phyloP scores from a whole-genome alignment of 495 filamentous ascomycete species.

The Aspergillus diversus region DNA sequence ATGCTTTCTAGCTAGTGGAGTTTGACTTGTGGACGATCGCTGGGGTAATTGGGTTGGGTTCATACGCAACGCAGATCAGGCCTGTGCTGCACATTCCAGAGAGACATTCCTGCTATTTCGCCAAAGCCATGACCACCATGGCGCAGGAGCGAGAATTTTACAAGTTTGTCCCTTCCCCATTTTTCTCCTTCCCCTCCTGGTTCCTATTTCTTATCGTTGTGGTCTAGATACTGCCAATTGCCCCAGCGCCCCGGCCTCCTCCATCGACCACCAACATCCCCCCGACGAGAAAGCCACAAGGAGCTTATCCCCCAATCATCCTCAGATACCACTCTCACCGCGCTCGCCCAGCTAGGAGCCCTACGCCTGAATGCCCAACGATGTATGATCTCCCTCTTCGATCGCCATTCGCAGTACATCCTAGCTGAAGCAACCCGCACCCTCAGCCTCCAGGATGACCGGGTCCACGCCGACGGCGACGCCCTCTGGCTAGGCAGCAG shows the following conservation, averaged over 20 bases:
- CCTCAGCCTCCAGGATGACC: constrained; percentile 45
- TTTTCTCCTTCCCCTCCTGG: background rate
- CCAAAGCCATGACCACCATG: constrained; percentile 6
- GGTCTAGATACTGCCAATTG: constrained; percentile 27
- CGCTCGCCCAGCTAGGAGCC: constrained; percentile 63
- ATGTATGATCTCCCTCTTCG: constrained; percentile 61
- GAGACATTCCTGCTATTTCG: too few relatives aligned
- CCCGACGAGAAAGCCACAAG: constrained; percentile 9
- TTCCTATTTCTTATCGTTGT: background rate
- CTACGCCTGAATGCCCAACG: constrained; percentile 55
- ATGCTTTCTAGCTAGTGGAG: too few relatives aligned
- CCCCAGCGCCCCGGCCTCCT: constrained; percentile 22
- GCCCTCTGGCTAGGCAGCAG: constrained; percentile 46
- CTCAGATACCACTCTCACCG: constrained; percentile 58
- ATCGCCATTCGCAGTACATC: constrained; percentile 56
- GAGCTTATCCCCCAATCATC: constrained; percentile 29
- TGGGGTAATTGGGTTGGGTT: too few relatives aligned
- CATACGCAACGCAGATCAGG: too few relatives aligned
- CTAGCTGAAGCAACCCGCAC: constrained; percentile 64
- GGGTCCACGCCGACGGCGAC: constrained; percentile 34
- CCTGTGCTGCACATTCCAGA: too few relatives aligned
- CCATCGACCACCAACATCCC: constrained; percentile 16
- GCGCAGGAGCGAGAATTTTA: constrained; percentile 33
- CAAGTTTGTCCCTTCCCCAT: constrained; percentile 20
- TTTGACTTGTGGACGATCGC: too few relatives aligned